These are phyloP conservation scores for Leucoagaricus sp. DNA, from an alignment of 1,284 basidiomycete genomes.

Conservation along the genomic window DNA sequence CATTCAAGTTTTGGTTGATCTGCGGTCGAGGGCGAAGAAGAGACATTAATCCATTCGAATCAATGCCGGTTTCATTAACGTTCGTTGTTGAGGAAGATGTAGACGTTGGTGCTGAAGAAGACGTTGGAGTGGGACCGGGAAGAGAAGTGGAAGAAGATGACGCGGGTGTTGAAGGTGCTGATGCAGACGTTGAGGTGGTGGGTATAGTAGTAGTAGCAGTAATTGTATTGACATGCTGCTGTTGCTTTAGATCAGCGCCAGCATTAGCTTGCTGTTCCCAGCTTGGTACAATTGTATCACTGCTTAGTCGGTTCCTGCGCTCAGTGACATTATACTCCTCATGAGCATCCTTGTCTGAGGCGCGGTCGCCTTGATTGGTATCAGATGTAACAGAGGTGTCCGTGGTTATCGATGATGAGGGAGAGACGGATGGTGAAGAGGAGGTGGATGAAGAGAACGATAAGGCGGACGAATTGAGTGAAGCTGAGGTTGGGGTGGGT, in stretches of 20 bases:
- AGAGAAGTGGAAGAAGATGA: conserved; percentile 25
- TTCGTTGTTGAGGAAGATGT: conserved; percentile 3
- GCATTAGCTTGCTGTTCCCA: background rate
- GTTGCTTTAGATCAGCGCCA: background rate
- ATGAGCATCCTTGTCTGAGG: background rate
- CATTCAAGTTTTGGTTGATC: conserved; percentile 27
- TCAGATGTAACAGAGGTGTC: conserved; percentile 5
- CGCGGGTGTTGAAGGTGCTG: background rate
- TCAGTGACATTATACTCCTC: background rate
- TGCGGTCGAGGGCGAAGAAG: conserved; percentile 9
- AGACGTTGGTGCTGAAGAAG: conserved; percentile 5
- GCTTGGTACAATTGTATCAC: background rate
- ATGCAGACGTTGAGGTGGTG: background rate
- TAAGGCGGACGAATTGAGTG: conserved; percentile 15
- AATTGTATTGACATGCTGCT: background rate
- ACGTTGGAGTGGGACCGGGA: conserved; percentile 16
- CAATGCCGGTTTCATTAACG: background rate
- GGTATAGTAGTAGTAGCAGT: background rate
- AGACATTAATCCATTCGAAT: conserved; percentile 4
- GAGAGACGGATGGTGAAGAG: conserved; percentile 21
- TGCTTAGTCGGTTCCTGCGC: background rate
- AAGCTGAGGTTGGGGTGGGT: background rate
- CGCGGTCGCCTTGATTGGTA: background rate
- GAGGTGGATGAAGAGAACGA: conserved; percentile 12
- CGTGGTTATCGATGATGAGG: conserved; percentile 17